Percentiles rank a stretch among this genome's conserved stretches.
These are phyloP conservation scores for Naganishia cerealis DNA, from an alignment of 1,284 basidiomycete species.

Conservation along the genomic window DNA sequence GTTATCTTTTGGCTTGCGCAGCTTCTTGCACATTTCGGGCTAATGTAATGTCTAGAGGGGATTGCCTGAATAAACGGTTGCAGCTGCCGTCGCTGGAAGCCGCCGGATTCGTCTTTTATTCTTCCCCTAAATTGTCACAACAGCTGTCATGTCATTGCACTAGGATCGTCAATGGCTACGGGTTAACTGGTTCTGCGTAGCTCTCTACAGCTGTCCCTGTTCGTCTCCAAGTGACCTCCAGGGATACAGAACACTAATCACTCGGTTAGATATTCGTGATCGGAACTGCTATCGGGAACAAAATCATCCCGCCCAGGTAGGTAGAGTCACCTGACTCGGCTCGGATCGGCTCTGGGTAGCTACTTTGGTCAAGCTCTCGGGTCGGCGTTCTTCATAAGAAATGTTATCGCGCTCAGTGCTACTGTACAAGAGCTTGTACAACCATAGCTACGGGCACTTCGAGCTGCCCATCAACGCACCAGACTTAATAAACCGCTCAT, in stretches of 20 bases:
- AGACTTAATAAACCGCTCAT: too few species aligned
- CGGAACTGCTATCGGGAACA: not conserved
- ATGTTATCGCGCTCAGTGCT: too few species aligned
- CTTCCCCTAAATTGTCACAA: too few species aligned
- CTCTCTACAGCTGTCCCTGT: too few species aligned
- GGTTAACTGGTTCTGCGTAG: too few species aligned
- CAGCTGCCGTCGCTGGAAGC: not conserved
- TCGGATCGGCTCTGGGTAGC: not conserved
- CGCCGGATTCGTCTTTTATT: not conserved
- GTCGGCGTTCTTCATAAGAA: too few species aligned
- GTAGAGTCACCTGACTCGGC: conserved; percentile 19
- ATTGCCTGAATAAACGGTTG: not conserved
- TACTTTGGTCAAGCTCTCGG: too few species aligned
- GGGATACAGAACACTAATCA: not conserved
- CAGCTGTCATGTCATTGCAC: too few species aligned
- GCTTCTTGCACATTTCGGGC: not conserved
- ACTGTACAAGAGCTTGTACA: too few species aligned
- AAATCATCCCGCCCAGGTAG: not conserved
- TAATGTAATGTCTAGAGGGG: not conserved
- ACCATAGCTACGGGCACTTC: not conserved
- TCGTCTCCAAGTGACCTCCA: not conserved
- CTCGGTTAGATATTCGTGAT: conserved; percentile 26
- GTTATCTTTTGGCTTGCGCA: conserved; percentile 14
- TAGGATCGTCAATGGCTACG: too few species aligned
- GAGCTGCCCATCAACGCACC: not conserved